Conservation (phyloP, 306 rosid species). For the Gynostemma pentaphyllum region DNA sequence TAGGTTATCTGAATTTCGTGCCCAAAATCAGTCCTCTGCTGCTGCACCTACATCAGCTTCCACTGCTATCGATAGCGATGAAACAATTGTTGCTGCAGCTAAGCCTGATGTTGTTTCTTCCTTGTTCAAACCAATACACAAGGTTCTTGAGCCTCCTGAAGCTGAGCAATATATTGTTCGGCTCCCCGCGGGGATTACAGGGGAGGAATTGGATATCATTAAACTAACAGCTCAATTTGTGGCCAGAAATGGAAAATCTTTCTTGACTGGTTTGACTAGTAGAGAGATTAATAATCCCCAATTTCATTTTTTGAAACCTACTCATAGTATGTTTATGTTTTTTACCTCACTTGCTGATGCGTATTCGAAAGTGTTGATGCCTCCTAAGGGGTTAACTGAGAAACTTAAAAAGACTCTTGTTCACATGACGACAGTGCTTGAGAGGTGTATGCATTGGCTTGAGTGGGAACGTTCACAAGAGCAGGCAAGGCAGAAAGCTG, state of each 20-base stretch:
- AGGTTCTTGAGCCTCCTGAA: slow-evolving; percentile 85
- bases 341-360: slow-evolving; percentile 93
- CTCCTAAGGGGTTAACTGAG: slow-evolving; percentile 69
- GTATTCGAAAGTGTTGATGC: slow-evolving; percentile 88
- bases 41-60: slow-evolving; percentile 22
- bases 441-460: slow-evolving; percentile 75
- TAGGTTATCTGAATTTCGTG: slow-evolving; percentile 65
- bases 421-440: slow-evolving; percentile 87
- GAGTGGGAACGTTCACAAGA: slow-evolving; percentile 96
- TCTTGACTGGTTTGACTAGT: slow-evolving; percentile 83
- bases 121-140: slow-evolving; percentile 52
- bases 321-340: slow-evolving; percentile 92
- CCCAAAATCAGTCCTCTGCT: slow-evolving; percentile 57
- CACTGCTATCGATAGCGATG: slow-evolving; percentile 40
- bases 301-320: slow-evolving; percentile 91
- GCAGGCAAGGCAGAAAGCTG: slow-evolving; percentile 92
- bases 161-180: slow-evolving; percentile 84
- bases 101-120: slow-evolving; percentile 62
- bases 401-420: slow-evolving; percentile 65
- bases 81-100: slow-evolving; percentile 11
- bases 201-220: slow-evolving; percentile 88
- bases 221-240: slow-evolving; percentile 95
- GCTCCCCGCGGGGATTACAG: slow-evolving; percentile 94
- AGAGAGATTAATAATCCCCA: slow-evolving; percentile 84
- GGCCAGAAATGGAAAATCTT: slow-evolving; percentile 88